These are phyloP conservation scores for Cyanidiococcus yangmingshanensis DNA, from an alignment of 23 red algal species.

Conservation along the genomic window DNA sequence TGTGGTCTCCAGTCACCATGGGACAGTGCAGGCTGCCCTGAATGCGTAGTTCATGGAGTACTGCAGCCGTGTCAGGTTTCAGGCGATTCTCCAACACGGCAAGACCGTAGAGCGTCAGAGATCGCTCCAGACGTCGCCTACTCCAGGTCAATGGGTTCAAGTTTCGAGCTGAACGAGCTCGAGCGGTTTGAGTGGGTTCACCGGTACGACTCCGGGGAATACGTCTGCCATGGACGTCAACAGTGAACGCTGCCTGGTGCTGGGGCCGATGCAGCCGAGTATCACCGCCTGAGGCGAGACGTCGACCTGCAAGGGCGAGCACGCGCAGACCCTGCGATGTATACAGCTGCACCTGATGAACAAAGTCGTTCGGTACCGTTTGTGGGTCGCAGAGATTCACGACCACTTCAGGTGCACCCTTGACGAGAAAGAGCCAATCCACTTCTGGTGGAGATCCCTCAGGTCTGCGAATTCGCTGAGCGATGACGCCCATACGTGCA, in stretches of 20 bases:
- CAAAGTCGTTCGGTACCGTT: constrained; percentile 22
- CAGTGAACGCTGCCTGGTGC: neutral
- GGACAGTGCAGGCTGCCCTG: constrained; percentile 10
- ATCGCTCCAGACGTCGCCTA: constrained; percentile 8
- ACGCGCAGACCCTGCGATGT: constrained; percentile 15
- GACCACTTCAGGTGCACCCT: constrained; percentile 37
- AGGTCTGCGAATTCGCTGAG: neutral
- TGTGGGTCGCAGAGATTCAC: constrained; percentile 8
- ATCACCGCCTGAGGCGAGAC: neutral
- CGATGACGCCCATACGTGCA: constrained; percentile 37
- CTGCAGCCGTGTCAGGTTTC: constrained; percentile 24
- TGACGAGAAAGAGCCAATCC: constrained; percentile 19
- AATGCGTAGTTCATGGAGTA: neutral
- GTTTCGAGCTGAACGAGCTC: neutral
- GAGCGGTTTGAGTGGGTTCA: neutral
- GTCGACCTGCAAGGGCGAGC: constrained; percentile 4
- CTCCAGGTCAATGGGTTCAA: neutral
- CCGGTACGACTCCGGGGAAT: neutral
- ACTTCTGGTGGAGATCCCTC: neutral
- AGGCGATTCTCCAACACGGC: constrained; percentile 37
- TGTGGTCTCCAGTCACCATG: constrained; percentile 38
- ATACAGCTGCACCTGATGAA: constrained; percentile 8
- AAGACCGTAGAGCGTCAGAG: constrained; percentile 21
- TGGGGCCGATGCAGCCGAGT: neutral
- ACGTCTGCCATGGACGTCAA: neutral